These are phyloP conservation scores for Cladorrhinum samala DNA, from an alignment of 495 filamentous ascomycete genomes.

Conservation along the genomic window DNA sequence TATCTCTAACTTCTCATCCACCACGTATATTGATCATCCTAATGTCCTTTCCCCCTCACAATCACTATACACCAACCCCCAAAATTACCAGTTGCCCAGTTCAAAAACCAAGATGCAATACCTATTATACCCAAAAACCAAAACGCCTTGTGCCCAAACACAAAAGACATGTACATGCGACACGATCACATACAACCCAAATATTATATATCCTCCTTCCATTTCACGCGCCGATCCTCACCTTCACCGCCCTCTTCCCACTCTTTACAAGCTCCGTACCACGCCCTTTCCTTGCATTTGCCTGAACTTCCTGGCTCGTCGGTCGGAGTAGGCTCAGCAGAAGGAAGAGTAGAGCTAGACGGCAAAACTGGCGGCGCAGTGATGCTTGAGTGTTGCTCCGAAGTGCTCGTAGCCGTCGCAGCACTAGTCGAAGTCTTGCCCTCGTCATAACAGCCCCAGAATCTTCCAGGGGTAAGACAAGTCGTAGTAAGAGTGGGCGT, in stretches of 20 bases:
- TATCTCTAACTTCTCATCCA: no score
- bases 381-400: conserved; percentile 26
- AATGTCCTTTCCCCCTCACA: no score
- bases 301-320: conserved; percentile 18
- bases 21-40: no score
- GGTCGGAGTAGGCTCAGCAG: conserved; percentile 16
- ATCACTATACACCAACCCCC: no score
- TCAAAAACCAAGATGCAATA: no score
- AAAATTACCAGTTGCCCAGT: no score
- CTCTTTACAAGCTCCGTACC: conserved; percentile 40
- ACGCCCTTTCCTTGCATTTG: conserved; percentile 32
- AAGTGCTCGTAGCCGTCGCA: conserved; percentile 20
- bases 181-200: no score
- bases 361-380: conserved; percentile 25
- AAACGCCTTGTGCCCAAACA: no score
- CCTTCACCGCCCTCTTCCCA: conserved; percentile 18
- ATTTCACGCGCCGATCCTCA: no score
- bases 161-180: no score
- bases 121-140: no score
- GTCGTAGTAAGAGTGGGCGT: conserved; percentile 31
- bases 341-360: conserved; percentile 19
- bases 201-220: conserved; percentile 23
- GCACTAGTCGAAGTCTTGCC: conserved; percentile 25
- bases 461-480: conserved; percentile 49
- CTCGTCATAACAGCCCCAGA: conserved; percentile 52